Base-by-base conservation (phyloP, 1,284 basidiomycete species). In the Microbotryum saponariae region DNA sequence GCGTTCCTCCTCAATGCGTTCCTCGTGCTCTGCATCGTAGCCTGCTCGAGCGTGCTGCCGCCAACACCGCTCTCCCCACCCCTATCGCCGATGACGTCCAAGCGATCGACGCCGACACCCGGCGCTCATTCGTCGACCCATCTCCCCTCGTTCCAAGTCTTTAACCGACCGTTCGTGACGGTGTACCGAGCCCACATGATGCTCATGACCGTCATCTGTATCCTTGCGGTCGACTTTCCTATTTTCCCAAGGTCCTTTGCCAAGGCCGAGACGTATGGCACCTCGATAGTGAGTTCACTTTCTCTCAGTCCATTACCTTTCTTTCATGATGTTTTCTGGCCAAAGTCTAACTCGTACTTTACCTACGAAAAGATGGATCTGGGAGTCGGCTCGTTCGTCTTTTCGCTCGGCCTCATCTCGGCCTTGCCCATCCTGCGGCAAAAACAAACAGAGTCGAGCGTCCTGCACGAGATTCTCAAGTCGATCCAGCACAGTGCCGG, bases 181-280 rank as follows among this genome's bases (percentile, higher is more conserved):
- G 84, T 88, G 0, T 98, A 96, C 74, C 81, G 96, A 53, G 85
- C 92, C 2, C 90, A 97, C 73, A 93, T 97, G 90, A 87, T 98
- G 81, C 77, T 97, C 42, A 84, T 98, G 80, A 97, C 96, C 0
- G 78, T 88, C 48, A 80, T 96, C 50, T 87, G 85, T 47, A 98
- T 99, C 65, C 82, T 98, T 9, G 94, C 96, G 0, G 94, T 98
- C 53, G 96, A 99, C 73, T 99, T 99, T 72, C 83, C 83, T 0
- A 81, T 94, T 27, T 98, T 97, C 72, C 94, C 94, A 0, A 82
- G 96, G 16, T 77, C 78, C 9, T 81, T 96, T 54, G 91, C 87
- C 12, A 99, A 98, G 74, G 94, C 91, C 72, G 93, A 98, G 77
- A 87, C 88, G 0, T 97, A 85, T 77, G 96, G 96, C 0, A 90